phyloP scores from a whole-genome alignment of 2,329 filamentous ascomycete species.

The Botrytis tulipae region DNA sequence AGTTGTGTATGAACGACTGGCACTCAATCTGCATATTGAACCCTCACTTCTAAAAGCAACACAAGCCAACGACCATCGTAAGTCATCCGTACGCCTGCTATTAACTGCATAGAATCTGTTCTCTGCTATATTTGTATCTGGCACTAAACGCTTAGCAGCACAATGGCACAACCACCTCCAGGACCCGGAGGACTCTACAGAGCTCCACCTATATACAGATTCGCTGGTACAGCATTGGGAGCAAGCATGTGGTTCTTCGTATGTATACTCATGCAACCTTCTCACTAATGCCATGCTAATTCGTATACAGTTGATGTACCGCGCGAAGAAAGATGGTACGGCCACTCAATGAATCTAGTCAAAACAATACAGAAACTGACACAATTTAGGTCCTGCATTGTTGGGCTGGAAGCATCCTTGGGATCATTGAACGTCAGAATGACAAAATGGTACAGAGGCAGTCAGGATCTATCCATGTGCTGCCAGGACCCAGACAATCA shows the following conservation, averaged over 20 bases:
- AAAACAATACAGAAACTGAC: conserved; percentile 25
- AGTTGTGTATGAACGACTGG: background rate
- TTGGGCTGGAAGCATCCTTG: conserved; percentile 95
- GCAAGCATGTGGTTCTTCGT: conserved; percentile 99
- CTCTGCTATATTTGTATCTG: background rate
- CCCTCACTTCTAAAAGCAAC: background rate
- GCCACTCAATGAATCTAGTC: background rate
- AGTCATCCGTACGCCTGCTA: background rate
- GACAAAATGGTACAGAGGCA: background rate
- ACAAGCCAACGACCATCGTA: background rate
- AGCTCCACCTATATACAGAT: conserved; percentile 71
- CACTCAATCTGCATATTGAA: background rate
- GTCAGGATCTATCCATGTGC: background rate
- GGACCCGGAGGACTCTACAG: conserved; percentile 38
- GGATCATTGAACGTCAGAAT: conserved; percentile 67
- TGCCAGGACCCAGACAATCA: background rate
- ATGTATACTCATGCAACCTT: conserved; percentile 43
- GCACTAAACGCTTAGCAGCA: conserved; percentile 35
- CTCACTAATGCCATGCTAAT: conserved; percentile 22
- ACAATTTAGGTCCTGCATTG: conserved; percentile 62
- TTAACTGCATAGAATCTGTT: background rate
- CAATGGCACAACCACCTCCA: conserved; percentile 57
- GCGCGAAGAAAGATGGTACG: conserved; percentile 88
- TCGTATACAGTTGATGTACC: conserved; percentile 78
- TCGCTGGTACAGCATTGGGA: conserved; percentile 80